Percentiles rank a stretch among this genome's conserved stretches.
These are phyloP conservation scores for Platanthera zijinensis DNA, from an alignment of 106 monocot genomes.

Conservation along the genomic window DNA sequence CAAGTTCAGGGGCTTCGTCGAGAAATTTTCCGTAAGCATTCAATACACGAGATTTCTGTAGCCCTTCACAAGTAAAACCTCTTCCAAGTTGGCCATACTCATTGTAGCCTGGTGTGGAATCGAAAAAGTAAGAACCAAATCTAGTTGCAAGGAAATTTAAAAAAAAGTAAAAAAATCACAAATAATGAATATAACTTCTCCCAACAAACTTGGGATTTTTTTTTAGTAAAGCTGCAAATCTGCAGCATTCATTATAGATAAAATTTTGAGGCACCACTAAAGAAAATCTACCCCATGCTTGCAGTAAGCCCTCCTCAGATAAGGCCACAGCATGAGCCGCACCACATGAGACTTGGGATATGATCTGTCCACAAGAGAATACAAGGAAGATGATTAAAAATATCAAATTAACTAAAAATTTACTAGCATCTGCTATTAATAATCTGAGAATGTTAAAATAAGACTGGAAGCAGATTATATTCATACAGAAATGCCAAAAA, in stretches of 20 bases:
- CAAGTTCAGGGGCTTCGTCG: conserved; percentile 93
- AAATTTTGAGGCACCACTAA: neutral
- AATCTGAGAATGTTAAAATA: neutral
- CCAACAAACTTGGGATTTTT: neutral
- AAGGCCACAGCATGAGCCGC: conserved; percentile 80
- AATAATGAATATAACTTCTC: neutral
- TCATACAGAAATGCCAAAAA: neutral
- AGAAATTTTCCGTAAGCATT: conserved; percentile 85
- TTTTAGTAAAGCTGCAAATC: neutral
- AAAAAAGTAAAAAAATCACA: neutral
- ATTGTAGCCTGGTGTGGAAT: conserved; percentile 85
- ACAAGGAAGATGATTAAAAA: neutral
- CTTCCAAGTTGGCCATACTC: conserved; percentile 98
- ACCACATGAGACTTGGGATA: conserved; percentile 95
- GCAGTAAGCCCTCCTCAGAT: conserved; percentile 84
- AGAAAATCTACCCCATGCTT: conserved; percentile 87
- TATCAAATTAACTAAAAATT: neutral
- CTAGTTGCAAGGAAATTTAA: conserved; percentile 9
- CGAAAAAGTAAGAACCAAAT: conserved; percentile 29
- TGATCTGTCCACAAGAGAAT: conserved; percentile 31
- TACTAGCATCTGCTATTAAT: neutral
- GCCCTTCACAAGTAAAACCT: conserved; percentile 96
- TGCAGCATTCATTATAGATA: neutral
- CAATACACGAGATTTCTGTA: conserved; percentile 74
- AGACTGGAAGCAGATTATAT: neutral